Percentiles rank a stretch among this genome's conserved stretches.
These are phyloP conservation scores for Beta corolliflora DNA, from an alignment of 179 eudicot species.

Conservation along the genomic window DNA sequence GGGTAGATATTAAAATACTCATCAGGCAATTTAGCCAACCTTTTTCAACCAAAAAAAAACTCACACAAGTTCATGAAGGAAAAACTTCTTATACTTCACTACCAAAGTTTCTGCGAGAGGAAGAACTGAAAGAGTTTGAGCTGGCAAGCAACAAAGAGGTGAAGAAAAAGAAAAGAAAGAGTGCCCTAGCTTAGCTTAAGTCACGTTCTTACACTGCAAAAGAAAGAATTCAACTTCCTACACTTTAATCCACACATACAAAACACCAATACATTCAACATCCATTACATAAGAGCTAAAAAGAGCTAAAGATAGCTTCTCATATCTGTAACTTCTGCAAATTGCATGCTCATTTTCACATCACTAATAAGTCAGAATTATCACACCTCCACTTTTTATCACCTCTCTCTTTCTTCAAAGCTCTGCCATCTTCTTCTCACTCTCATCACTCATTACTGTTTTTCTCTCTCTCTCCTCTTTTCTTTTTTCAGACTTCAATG, in stretches of 20 bases:
- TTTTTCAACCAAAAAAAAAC: too few species aligned
- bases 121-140: background rate
- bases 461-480: background rate
- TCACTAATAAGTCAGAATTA: conserved; percentile 15
- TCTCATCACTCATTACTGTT: too few species aligned
- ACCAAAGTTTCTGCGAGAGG: too few species aligned
- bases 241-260: background rate
- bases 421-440: background rate
- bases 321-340: background rate
- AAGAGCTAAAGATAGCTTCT: background rate
- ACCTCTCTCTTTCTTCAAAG: conserved; percentile 6
- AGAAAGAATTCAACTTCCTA: background rate
- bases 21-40: too few species aligned
- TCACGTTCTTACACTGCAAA: conserved; percentile 14
- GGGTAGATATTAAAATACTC: too few species aligned
- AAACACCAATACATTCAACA: background rate
- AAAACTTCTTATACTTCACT: too few species aligned
- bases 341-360: conserved; percentile 11
- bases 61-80: too few species aligned
- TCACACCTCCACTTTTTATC: background rate
- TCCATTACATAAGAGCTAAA: background rate
- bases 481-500: background rate
- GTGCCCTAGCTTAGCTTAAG: background rate
- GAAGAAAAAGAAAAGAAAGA: background rate
- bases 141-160: background rate